Percentiles rank a stretch among this genome's conserved stretches.
phyloP scores from a whole-genome alignment of 345 rosid species.

The Eutrema heterophyllum region DNA sequence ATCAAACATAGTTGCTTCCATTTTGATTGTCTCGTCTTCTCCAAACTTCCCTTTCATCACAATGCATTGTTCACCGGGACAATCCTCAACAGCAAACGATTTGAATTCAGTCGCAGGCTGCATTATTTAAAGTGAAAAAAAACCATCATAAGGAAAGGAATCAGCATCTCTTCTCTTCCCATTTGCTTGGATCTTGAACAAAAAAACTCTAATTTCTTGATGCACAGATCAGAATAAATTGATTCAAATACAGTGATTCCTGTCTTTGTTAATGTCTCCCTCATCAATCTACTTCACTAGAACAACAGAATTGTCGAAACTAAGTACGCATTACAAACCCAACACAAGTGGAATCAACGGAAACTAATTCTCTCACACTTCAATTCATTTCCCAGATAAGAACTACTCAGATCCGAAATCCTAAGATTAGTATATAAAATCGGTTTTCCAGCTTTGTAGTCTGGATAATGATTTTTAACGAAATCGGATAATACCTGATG shows the following conservation, averaged over 20 bases:
- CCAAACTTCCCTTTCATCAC: conserved; percentile 44
- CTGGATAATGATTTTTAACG: neutral
- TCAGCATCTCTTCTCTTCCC: neutral
- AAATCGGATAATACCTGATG: conserved; percentile 35
- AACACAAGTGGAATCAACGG: neutral
- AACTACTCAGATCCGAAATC: neutral
- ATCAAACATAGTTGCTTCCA: conserved; percentile 69
- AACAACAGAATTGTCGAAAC: neutral
- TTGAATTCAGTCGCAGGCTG: conserved; percentile 50
- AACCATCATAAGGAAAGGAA: neutral
- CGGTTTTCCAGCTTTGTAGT: neutral
- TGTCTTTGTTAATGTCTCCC: neutral
- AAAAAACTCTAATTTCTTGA: neutral
- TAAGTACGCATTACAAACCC: neutral
- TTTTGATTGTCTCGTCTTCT: conserved; percentile 42
- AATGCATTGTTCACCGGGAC: conserved; percentile 51
- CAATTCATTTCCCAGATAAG: neutral
- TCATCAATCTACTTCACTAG: neutral
- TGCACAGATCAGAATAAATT: neutral
- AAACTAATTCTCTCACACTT: neutral
- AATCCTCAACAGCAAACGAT: conserved; percentile 54
- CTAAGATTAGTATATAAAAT: neutral
- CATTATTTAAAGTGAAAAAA: neutral
- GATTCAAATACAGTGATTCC: neutral
- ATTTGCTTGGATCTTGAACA: conserved; percentile 6